Evolutionary conservation across 2,329 filamentous ascomycete species (phyloP).

Genomic region (Aaosphaeria pasadenensis): DNA sequence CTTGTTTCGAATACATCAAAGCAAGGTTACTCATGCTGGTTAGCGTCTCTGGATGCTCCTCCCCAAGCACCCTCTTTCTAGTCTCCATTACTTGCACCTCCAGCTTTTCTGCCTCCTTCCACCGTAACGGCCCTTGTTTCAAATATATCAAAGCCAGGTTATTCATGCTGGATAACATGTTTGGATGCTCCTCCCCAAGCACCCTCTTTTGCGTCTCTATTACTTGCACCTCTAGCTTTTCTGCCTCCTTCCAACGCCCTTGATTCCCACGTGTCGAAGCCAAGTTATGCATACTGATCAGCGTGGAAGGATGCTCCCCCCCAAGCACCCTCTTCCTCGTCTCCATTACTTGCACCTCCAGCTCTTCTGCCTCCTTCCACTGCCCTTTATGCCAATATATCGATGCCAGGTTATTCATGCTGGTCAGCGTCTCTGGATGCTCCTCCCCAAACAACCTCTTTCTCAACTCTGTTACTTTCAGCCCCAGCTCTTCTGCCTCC

Average conservation of each 20-base stretch:
- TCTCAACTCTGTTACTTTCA: neutral
- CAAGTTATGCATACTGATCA: neutral
- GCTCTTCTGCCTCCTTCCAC: constrained; percentile 1
- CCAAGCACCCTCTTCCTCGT: neutral
- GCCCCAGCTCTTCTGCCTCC: neutral
- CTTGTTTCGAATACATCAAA: neutral
- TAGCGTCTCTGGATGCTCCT: neutral
- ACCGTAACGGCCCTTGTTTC: neutral
- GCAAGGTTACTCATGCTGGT: neutral
- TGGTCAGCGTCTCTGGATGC: constrained; percentile 1
- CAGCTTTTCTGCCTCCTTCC: neutral
- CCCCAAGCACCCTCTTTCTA: neutral
- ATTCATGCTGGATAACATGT: neutral
- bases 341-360: neutral
- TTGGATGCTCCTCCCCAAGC: neutral
- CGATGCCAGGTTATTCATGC: constrained; percentile 1
- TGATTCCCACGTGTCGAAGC: neutral
- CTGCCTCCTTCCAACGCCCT: neutral
- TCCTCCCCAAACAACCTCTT: neutral
- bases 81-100: neutral
- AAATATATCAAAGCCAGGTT: neutral
- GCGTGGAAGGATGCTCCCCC: neutral
- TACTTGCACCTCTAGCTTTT: neutral
- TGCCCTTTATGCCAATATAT: constrained; percentile 1
- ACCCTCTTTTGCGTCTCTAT: neutral